phyloP scores from a whole-genome alignment of 495 filamentous ascomycete genomes.

The Aspergillus heteromorphus region DNA sequence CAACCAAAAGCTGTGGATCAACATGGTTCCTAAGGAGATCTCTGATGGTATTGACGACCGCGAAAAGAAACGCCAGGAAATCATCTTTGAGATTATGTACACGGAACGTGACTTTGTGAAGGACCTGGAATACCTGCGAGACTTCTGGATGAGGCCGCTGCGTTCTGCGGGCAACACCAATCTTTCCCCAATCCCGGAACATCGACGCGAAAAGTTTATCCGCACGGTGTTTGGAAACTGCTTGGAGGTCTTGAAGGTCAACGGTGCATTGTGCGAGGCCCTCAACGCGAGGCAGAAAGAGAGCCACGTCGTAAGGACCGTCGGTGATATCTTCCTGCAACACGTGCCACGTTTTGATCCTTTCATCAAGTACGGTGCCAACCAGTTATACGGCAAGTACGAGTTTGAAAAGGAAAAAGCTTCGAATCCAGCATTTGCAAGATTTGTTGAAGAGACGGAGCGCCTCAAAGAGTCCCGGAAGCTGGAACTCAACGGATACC shows the following conservation, averaged over 20 bases:
- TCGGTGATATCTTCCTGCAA: conserved; percentile 93
- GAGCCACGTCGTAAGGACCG: conserved; percentile 75
- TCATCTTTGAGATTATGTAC: conserved; percentile 98
- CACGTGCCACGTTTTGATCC: conserved; percentile 89
- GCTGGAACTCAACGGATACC: conserved; percentile 93
- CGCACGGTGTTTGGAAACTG: conserved; percentile 94
- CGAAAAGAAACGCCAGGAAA: conserved; percentile 96
- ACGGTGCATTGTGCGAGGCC: conserved; percentile 76
- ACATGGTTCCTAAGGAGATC: conserved; percentile 92
- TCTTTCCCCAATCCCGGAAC: conserved; percentile 81
- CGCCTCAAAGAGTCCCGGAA: conserved; percentile 94
- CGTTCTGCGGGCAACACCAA: conserved; percentile 59
- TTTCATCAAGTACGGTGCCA: conserved; percentile 95
- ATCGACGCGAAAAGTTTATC: conserved; percentile 83
- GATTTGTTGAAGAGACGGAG: conserved; percentile 96
- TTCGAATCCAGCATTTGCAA: conserved; percentile 76
- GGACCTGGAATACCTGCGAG: conserved; percentile 93
- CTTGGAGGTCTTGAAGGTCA: conserved; percentile 89
- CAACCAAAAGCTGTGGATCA: conserved; percentile 99
- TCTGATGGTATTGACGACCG: conserved; percentile 80
- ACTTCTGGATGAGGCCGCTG: conserved; percentile 97
- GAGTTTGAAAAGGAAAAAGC: conserved; percentile 96
- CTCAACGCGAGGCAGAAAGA: conserved; percentile 89
- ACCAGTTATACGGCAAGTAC: conserved; percentile 93
- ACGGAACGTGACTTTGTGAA: conserved; percentile 99